These are phyloP conservation scores for Fraxinus quadrangulata DNA, from an alignment of 257 asterid genomes.

Conservation along the genomic window DNA sequence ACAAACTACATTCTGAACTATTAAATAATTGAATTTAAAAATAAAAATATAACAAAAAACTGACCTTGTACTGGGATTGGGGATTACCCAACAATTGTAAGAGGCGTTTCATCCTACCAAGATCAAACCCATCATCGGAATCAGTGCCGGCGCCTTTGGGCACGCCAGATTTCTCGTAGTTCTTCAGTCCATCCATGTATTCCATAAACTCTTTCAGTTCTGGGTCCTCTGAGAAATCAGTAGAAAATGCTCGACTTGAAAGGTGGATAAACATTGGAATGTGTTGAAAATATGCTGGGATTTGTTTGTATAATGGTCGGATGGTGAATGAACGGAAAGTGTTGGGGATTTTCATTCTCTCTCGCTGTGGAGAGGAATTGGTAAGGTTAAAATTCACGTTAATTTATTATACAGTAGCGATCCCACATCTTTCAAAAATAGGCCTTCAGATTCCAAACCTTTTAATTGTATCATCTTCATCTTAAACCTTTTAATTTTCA, in stretches of 20 bases:
- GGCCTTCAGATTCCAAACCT: too few relatives aligned
- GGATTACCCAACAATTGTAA: constrained; percentile 79
- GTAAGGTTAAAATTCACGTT: background rate
- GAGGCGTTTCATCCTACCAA: constrained; percentile 79
- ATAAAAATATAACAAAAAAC: background rate
- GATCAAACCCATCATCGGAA: constrained; percentile 78
- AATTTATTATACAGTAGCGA: too few relatives aligned
- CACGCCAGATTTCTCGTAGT: constrained; percentile 82
- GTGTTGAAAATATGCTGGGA: background rate
- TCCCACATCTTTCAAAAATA: too few relatives aligned
- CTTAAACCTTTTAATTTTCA: too few relatives aligned
- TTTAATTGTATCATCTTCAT: too few relatives aligned
- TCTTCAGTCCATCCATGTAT: constrained; percentile 70
- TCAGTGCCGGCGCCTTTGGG: constrained; percentile 91
- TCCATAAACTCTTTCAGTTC: constrained; percentile 56
- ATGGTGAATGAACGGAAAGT: constrained; percentile 25
- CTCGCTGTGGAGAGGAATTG: background rate
- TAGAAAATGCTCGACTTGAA: constrained; percentile 35
- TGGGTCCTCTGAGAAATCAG: constrained; percentile 39
- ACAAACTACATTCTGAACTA: background rate
- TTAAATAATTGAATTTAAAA: background rate
- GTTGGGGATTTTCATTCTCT: constrained; percentile 31
- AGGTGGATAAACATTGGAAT: constrained; percentile 22
- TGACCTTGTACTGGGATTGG: constrained; percentile 79
- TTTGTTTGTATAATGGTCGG: constrained; percentile 24